Evolutionary conservation across 345 rosid species (phyloP), one percentile per base, ranked within the genome.

Genomic region (Odontarrhena argentea): DNA sequence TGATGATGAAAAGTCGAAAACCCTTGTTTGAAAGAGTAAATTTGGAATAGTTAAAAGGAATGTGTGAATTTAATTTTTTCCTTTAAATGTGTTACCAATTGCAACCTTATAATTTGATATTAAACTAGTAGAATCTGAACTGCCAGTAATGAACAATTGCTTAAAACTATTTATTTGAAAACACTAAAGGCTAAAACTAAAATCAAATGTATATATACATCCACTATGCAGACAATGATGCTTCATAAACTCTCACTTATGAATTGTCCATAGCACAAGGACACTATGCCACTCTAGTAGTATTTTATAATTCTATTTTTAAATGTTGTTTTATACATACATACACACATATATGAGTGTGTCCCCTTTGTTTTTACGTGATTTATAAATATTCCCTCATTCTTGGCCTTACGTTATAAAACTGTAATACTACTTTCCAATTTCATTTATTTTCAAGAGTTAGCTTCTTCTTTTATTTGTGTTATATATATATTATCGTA

Each of bases 321-420:
- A 48, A 57, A 34, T 64, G 70, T 30, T 56, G 65, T 56, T 63
- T 28, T 13, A 41, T 26, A 59, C 22, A n/a, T 6, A 15, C 6
- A 73, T 24, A 57, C 43, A 51, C 15, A 71, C 40, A 44, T 43
- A 50, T 15, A 64, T 58, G 60, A 52, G 24, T 46, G 69, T 54
- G 63, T 41, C 61, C 22, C n/a, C n/a, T 74, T 68, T 67, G 64
- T 68, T 74, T 61, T 32, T 62, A 61, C 51, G 74, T 47, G 74
- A 61, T 46, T n/a, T 30, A 47, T 46, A 61, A 74, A 68, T 74
- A 74, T 74, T 74, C 74, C 43, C 41, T 49, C 9, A 47, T 25
- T 68, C 63, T 68, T 74, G 64, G 54, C 73, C 12, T 74, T 74
- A 38, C 32, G 38, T 55, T 10, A 52, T 37, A 45, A 10, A 44